Percentiles rank a stretch among this genome's conserved stretches.
Conservation (phyloP, 768 basidiomycete genomes). For the Coprinopsis marcescibilis region DNA sequence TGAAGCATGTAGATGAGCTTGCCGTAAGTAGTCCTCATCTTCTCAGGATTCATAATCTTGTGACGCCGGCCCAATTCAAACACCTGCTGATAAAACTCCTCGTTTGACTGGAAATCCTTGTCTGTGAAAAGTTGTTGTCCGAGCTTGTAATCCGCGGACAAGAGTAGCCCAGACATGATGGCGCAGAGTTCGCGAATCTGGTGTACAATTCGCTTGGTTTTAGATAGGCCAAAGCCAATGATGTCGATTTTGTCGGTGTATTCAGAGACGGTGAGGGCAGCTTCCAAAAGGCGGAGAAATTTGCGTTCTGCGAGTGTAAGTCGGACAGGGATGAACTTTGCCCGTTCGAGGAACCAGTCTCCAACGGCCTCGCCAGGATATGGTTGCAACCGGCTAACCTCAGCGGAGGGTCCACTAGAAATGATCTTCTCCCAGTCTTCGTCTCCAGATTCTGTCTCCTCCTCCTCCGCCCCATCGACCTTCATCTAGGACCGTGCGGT, state of each 20-base stretch:
- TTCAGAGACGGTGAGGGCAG: slow-evolving; percentile 78
- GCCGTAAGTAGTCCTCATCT: slow-evolving; percentile 86
- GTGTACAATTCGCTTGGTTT: slow-evolving; percentile 81
- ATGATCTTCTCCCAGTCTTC: slow-evolving; percentile 38
- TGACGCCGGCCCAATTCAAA: slow-evolving; percentile 82
- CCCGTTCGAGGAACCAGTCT: slow-evolving; percentile 81
- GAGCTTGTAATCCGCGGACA: slow-evolving; percentile 81
- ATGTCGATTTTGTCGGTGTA: slow-evolving; percentile 91
- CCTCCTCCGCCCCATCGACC: slow-evolving; percentile 23
- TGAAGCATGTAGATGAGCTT: slow-evolving; percentile 81
- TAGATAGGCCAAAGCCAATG: slow-evolving; percentile 68
- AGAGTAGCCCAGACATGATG: slow-evolving; percentile 77
- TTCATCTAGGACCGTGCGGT: slow-evolving; percentile 47
- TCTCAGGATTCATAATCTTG: slow-evolving; percentile 91
- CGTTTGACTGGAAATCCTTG: slow-evolving; percentile 75
- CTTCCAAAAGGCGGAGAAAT: slow-evolving; percentile 78
- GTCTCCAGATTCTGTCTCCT: slow-evolving; percentile 19
- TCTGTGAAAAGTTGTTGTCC: slow-evolving; percentile 84
- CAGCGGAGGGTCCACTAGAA: slow-evolving; percentile 26
- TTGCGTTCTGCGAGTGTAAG: slow-evolving; percentile 74
- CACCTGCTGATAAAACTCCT: slow-evolving; percentile 71
- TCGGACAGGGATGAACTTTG: slow-evolving; percentile 77
- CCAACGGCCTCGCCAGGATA: slow-evolving; percentile 56
- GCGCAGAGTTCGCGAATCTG: slow-evolving; percentile 86
- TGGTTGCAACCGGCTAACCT: slow-evolving; percentile 39